Evolutionary conservation across 2,329 filamentous ascomycete species (phyloP), one percentile per base, ranked within the genome.

Genomic region (Huntiella abstrusa): DNA sequence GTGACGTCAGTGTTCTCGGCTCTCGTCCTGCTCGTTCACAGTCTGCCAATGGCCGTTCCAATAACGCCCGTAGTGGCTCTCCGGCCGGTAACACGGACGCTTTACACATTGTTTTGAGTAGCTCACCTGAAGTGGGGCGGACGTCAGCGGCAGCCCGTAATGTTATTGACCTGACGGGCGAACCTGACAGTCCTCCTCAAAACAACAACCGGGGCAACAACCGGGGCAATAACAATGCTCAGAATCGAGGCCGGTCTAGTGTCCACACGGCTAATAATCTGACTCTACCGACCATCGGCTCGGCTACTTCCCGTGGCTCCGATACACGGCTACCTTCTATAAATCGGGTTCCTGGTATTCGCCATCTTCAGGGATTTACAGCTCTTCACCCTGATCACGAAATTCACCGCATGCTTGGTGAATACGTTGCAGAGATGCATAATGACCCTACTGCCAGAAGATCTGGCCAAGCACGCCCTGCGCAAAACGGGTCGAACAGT

Each of bases 131-230:
- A 11, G 37, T 39, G 15, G 15, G 15, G 10, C 12, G 37, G 10
- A 13, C 37, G 15, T 11, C 37, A 15, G 37, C 15, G 19, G 22
- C 22, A 28, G 2, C 22, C 10, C 22, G 22, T 4, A 52, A 60
- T 13, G 57, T 71, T 11, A 71, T 72, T 38, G 69, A 72, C 48
- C 56, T 73, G 41, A 71, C 69, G 0, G 61, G 60, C 7, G 68
- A 70, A 51, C 66, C 67, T 0, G 68, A 71, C 54, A 69, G 66
- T 13, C 65, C 67, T 4, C 37, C 41, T 28, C 22, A 28, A 28
- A 28, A 28, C 22, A 28, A 28, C 22, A 28, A 28, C 22, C 22
- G 22, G 22, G 22, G 22, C 22, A 28, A 28, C 22, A 28, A 7
- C 22, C 22, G 6, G 22, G 22, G 22, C 6, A 28, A 28, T 3